Evolutionary conservation across 768 basidiomycete genomes (phyloP).

Genomic region (Obba rivulosa): DNA sequence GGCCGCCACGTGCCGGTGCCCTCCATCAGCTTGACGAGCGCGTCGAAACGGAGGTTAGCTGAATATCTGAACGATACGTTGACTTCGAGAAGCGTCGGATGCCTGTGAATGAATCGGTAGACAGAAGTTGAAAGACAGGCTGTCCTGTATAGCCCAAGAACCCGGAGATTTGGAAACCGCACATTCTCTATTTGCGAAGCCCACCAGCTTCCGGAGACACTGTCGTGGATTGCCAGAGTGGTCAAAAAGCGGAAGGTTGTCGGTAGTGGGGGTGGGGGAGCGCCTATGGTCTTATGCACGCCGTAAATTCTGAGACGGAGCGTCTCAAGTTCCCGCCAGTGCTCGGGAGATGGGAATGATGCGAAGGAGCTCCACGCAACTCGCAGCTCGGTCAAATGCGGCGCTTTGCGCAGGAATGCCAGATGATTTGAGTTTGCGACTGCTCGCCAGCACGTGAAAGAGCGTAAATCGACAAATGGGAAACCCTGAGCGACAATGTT

Average conservation of each 20-base stretch:
- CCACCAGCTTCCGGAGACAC: background rate
- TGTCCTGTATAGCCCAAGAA: slow-evolving; percentile 5
- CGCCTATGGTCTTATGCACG: background rate
- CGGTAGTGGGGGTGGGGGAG: background rate
- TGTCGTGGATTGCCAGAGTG: background rate
- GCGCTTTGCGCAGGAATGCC: background rate
- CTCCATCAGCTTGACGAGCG: slow-evolving; percentile 12
- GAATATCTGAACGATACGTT: slow-evolving; percentile 1
- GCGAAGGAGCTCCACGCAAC: no score
- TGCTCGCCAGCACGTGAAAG: background rate
- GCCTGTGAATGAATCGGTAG: slow-evolving; percentile 15
- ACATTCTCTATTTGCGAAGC: background rate
- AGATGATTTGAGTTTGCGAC: background rate
- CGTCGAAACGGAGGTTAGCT: background rate
- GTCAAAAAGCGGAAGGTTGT: background rate
- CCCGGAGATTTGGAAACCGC: slow-evolving; percentile 13
- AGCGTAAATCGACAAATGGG: background rate
- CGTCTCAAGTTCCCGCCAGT: background rate
- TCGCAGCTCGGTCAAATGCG: background rate
- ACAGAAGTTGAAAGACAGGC: background rate
- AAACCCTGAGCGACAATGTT: background rate
- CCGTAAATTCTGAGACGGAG: background rate
- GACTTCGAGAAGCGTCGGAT: slow-evolving; percentile 15
- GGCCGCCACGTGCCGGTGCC: slow-evolving; percentile 12
- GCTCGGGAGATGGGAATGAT: background rate